Percentiles rank a stretch among this genome's conserved stretches.
phyloP scores from a whole-genome alignment of 768 basidiomycete species.

The Cystobasidiopsis lactophilus region DNA sequence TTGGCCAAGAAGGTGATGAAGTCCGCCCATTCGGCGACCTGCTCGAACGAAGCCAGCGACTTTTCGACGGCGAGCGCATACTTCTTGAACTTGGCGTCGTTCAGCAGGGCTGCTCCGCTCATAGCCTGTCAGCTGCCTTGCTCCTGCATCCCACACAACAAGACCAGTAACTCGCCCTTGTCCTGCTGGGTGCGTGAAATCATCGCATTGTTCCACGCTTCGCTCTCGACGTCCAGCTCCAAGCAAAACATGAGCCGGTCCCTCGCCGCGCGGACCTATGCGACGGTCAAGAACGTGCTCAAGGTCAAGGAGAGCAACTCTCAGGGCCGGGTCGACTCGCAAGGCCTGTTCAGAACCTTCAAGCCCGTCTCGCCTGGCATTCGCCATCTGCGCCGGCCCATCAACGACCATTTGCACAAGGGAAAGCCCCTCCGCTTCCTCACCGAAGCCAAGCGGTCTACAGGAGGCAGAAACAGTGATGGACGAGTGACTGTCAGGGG shows the following conservation, averaged over 20 bases:
- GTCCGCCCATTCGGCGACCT: slow-evolving; percentile 97
- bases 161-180: neutral
- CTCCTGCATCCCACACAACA: no score
- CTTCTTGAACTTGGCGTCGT: neutral
- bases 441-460: slow-evolving; percentile 57
- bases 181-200: neutral
- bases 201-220: no score
- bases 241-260: no score
- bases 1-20: slow-evolving; percentile 70
- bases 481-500: slow-evolving; percentile 73
- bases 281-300: no score
- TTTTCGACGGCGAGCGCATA: slow-evolving; percentile 46
- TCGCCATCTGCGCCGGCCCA: slow-evolving; percentile 63
- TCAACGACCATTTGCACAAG: slow-evolving; percentile 58
- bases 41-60: slow-evolving; percentile 77
- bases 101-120: neutral
- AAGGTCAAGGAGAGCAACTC: neutral
- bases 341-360: slow-evolving; percentile 49
- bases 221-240: no score
- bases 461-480: slow-evolving; percentile 61
- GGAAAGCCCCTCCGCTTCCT: slow-evolving; percentile 66
- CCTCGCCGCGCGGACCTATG: no score
- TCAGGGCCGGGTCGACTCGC: neutral
- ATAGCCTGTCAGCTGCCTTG: neutral
- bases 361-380: slow-evolving; percentile 69